Evolutionary conservation across 352 stramenopile species (phyloP).

Genomic region (Blastocystis sp.): DNA sequence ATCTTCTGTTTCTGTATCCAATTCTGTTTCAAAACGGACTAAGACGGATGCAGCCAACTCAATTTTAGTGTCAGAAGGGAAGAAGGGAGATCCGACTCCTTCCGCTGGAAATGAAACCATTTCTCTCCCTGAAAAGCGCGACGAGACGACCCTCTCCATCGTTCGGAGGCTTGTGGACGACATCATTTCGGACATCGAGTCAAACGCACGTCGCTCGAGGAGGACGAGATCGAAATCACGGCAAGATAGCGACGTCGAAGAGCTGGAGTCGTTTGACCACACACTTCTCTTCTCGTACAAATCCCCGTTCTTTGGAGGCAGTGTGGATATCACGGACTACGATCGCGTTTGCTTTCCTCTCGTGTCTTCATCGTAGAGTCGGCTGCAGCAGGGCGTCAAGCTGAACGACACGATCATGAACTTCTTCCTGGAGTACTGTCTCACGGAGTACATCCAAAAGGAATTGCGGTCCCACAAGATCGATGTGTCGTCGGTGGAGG

Average conservation of each 20-base stretch:
- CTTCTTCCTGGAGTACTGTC: constrained; percentile 45
- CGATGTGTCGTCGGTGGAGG: background rate
- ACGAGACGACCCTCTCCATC: no score
- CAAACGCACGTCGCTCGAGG: no score
- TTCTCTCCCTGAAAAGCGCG: no score
- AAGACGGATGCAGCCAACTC: background rate
- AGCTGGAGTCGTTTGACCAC: background rate
- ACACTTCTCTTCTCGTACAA: constrained; percentile 53
- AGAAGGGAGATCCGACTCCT: no score
- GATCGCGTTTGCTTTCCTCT: background rate
- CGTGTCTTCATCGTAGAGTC: background rate
- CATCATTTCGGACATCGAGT: background rate
- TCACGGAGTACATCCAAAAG: constrained; percentile 25
- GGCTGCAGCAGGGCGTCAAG: background rate
- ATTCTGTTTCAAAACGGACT: background rate
- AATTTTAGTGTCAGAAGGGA: no score
- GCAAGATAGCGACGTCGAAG: background rate
- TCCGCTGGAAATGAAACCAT: no score
- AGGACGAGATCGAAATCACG: background rate
- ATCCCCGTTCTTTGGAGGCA: constrained; percentile 53
- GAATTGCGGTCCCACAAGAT: background rate
- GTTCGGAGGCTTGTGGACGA: background rate
- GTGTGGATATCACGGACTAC: constrained; percentile 26
- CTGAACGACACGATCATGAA: constrained; percentile 64
- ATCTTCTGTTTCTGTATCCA: background rate